Evolutionary conservation across 352 stramenopile species (phyloP), one percentile per base, ranked within the genome.

Genomic region (Phytophthora foliorum): DNA sequence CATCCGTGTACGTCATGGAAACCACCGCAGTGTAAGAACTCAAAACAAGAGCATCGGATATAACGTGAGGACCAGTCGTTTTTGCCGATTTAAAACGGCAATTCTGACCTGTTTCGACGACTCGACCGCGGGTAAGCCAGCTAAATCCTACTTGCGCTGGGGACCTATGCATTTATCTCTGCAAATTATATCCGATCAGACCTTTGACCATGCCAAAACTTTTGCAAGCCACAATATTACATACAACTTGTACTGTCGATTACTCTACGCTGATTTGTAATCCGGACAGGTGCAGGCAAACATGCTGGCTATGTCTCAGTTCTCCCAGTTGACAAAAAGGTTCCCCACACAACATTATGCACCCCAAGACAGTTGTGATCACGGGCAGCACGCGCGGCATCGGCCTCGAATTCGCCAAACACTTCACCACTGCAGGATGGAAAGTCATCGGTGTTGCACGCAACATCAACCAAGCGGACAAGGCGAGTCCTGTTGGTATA

Each of bases 281-380:
- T 50, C 44, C 13, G 2, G 38, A 24, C 19, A 14, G 0, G 16
- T 27, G 42, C 42, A 50, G 42, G n/a, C 42, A 50, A 50, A 27
- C 21, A 50, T 50, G 42, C 10, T 29, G 11, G n/a, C n/a, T 48
- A 6, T 32, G 24, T 39, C 34, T 39, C 34, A 39, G 3, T 17
- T 52, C 7, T 22, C 4, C 16, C 59, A 66, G 16, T 69, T 55
- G n/a, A 41, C 34, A 49, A 63, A n/a, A n/a, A n/a, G 52, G 4
- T 13, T 19, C 22, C 17, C 8, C 38, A 38, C 24, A 57, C 45
- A 31, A 69, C 3, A 57, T 36, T n/a, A 73, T 69, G 62, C n/a
- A 42, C 59, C 39, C 54, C 39, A 86, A 86, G 55, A 85, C 74
- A 9, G 76, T 89, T 22, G 65, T 88, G 21, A 75, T 88, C 71